phyloP scores from a whole-genome alignment of 345 rosid species.

The Raphanus sativus region DNA sequence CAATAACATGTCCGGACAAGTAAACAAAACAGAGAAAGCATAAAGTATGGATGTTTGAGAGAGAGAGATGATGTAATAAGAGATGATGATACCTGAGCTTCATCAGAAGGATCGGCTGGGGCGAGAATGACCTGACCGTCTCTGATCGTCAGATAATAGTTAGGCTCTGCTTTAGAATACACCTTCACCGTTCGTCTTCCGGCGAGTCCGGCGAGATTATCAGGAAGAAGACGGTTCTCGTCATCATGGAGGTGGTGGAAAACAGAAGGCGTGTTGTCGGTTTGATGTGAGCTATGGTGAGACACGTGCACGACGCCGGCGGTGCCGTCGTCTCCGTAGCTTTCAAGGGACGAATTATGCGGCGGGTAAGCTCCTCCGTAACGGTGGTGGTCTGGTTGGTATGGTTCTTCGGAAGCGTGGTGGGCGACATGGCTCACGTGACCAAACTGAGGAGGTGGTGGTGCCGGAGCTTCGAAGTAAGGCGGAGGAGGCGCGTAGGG shows the following conservation, averaged over 20 bases:
- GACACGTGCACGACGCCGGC: conserved; percentile 30
- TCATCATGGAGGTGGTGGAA: conserved; percentile 35
- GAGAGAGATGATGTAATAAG: background rate
- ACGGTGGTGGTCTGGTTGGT: conserved; percentile 27
- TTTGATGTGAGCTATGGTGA: conserved; percentile 40
- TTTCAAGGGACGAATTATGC: conserved; percentile 14
- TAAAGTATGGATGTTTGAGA: background rate
- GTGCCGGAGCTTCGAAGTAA: conserved; percentile 39
- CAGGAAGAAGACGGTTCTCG: conserved; percentile 33
- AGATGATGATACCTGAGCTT: conserved; percentile 46
- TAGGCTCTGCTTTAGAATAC: conserved; percentile 62
- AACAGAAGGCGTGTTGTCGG: conserved; percentile 42
- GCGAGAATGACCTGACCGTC: conserved; percentile 67
- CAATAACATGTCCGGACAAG: background rate
- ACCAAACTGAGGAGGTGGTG: conserved; percentile 35
- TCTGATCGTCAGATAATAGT: conserved; percentile 56
- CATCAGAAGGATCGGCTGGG: conserved; percentile 53
- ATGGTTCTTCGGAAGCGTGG: conserved; percentile 26
- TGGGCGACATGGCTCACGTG: conserved; percentile 50
- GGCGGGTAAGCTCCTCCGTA: conserved; percentile 41
- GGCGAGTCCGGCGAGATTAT: conserved; percentile 43
- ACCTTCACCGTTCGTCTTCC: conserved; percentile 55
- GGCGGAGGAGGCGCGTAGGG: conserved; percentile 37
- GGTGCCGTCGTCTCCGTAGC: conserved; percentile 28
- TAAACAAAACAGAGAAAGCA: background rate